Base-by-base conservation (phyloP, 495 filamentous ascomycete genomes). In the Tuber microsphaerosporum region DNA sequence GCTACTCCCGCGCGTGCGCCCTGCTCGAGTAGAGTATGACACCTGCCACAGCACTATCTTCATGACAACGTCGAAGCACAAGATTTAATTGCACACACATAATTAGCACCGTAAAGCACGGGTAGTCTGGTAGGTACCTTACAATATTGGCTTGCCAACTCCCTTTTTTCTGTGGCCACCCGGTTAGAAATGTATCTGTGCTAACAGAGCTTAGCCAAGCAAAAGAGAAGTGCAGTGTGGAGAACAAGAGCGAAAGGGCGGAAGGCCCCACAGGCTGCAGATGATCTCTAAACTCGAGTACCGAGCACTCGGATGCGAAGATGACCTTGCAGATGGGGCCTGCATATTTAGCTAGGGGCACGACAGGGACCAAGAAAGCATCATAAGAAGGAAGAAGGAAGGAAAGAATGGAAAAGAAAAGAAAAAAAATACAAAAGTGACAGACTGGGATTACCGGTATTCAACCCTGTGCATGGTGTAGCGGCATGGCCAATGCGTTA, bases 231-330 rank as follows among this genome's bases (percentile, higher is more conserved):
- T 34, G 56, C 56, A 65, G 56, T 65, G 56, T 19, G 56, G 56
- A 65, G 56, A 31, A 34, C 17, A 34, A 31, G 26, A 19, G 14
- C 14, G 26, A 65, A 34, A 65, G 56, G 56, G 26, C 26, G 56
- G 56, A 34, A 65, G 56, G 56, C 31, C 26, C 48, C 56, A 17
- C 56, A n/a, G 14, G 56, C 56, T 65, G 56, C 56, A 65, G 56
- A 65, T 65, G 56, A 65, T 65, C 56, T 65, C 56, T 65, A 4
- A 16, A 17, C 14, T 65, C 26, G 56, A 34, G n/a, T 65, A 65
- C 56, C 56, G 56, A 65, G 31, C 31, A 19, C 56, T 65, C 56
- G 56, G 56, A 65, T 65, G 56, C 56, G 56, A 65, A 65, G 56
- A 65, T 65, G 56, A 31, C 56, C 7, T 16, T 34, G 56, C 56